These are phyloP conservation scores for Phytophthora fragariae DNA, from an alignment of 352 stramenopile genomes.

Conservation along the genomic window DNA sequence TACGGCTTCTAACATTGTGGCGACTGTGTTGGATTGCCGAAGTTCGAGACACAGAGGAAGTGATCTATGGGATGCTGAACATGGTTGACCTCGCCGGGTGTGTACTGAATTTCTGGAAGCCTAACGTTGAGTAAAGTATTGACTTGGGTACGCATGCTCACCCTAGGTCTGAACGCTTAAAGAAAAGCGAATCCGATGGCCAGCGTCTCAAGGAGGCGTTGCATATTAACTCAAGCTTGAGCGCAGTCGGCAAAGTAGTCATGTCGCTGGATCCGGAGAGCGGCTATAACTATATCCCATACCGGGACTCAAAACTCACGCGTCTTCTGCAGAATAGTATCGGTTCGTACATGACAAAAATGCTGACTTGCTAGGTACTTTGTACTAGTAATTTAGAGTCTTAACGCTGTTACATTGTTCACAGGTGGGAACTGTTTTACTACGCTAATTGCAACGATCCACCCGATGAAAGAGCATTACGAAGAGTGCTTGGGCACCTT, in stretches of 20 bases:
- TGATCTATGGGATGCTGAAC: constrained; percentile 88
- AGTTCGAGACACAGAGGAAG: constrained; percentile 75
- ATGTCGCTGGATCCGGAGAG: constrained; percentile 89
- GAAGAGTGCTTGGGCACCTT: constrained; percentile 92
- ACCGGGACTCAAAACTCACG: constrained; percentile 87
- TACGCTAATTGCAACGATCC: constrained; percentile 87
- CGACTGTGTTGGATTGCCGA: neutral
- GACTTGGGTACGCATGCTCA: neutral
- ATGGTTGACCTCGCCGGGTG: constrained; percentile 85
- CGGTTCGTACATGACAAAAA: constrained; percentile 34
- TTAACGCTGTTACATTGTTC: neutral
- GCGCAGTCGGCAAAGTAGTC: constrained; percentile 86
- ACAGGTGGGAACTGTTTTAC: constrained; percentile 89
- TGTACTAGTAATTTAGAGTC: neutral
- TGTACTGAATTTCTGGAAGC: neutral
- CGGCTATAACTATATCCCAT: constrained; percentile 90
- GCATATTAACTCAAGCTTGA: constrained; percentile 89
- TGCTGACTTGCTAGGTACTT: constrained; percentile 1
- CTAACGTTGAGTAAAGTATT: neutral
- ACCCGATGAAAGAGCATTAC: constrained; percentile 91
- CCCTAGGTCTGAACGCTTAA: constrained; percentile 77
- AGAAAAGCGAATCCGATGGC: constrained; percentile 89
- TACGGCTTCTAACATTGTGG: neutral
- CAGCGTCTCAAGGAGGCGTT: constrained; percentile 87
- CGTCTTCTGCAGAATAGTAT: constrained; percentile 88